Conservation (phyloP, 495 filamentous ascomycete species). For the Polyplosphaeria fusca region DNA sequence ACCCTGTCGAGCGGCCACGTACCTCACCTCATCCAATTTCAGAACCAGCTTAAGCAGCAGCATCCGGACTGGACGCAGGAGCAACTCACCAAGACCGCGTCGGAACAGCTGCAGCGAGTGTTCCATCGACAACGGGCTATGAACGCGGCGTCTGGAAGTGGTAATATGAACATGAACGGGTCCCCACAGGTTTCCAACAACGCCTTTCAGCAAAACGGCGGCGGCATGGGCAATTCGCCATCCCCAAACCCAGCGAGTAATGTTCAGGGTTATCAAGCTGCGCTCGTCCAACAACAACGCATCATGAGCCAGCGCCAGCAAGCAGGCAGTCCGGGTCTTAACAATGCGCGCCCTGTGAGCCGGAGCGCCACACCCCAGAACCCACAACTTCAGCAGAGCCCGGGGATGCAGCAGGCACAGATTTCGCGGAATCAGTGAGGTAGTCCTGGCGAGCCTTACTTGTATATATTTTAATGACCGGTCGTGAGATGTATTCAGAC, state of each 20-base stretch:
- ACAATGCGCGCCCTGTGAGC: conserved; percentile 10
- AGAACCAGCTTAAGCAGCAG: conserved; percentile 33
- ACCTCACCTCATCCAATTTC: conserved; percentile 36
- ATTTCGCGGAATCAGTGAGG: not conserved
- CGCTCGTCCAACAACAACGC: conserved; percentile 27
- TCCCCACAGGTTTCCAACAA: conserved; percentile 25
- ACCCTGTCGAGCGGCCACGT: conserved; percentile 40
- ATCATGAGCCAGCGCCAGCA: conserved; percentile 21
- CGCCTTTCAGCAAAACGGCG: conserved; percentile 25
- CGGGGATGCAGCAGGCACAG: conserved; percentile 19
- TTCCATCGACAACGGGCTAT: conserved; percentile 36
- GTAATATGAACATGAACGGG: conserved; percentile 24
- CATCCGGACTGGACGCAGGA: conserved; percentile 38
- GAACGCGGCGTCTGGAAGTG: conserved; percentile 39
- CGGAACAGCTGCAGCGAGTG: conserved; percentile 30
- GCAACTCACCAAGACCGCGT: conserved; percentile 32
- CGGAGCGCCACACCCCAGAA: conserved; percentile 29
- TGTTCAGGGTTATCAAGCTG: conserved; percentile 27
- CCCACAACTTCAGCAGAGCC: conserved; percentile 24
- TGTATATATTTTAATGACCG: conserved; percentile 4
- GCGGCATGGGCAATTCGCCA: conserved; percentile 11
- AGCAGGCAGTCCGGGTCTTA: conserved; percentile 21
- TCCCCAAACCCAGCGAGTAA: conserved; percentile 23
- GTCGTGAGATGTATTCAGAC: too few relatives aligned
- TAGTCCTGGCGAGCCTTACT: not conserved